Percentiles rank a stretch among this genome's conserved stretches.
These are phyloP conservation scores for Hypoxylon sp. DNA, from an alignment of 2,329 filamentous ascomycete genomes.

Conservation along the genomic window DNA sequence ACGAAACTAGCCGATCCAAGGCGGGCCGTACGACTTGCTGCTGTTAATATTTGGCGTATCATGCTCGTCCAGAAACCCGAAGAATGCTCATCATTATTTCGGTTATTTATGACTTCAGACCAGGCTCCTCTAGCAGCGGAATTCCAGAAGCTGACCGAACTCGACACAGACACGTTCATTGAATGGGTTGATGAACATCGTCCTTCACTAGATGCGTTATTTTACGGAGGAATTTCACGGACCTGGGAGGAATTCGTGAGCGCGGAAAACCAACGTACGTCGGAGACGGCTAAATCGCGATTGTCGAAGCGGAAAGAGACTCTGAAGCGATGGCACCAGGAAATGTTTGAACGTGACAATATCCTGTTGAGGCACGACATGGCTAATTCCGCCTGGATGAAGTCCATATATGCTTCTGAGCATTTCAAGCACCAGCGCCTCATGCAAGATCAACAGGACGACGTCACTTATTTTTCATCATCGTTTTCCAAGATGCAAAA, in stretches of 20 bases:
- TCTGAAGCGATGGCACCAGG: constrained; percentile 81
- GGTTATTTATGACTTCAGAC: constrained; percentile 76
- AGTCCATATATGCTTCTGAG: constrained; percentile 93
- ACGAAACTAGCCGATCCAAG: constrained; percentile 82
- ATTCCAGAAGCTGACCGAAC: constrained; percentile 85
- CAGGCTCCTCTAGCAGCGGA: constrained; percentile 79
- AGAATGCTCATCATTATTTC: constrained; percentile 80
- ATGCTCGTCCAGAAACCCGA: constrained; percentile 93
- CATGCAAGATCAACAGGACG: constrained; percentile 94
- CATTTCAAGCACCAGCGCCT: constrained; percentile 90
- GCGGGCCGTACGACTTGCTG: constrained; percentile 75
- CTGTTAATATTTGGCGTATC: constrained; percentile 89
- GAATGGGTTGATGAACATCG: constrained; percentile 89
- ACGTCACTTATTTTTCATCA: constrained; percentile 80
- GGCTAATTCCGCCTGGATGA: constrained; percentile 90
- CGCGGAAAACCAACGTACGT: constrained; percentile 82
- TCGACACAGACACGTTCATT: constrained; percentile 90
- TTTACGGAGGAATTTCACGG: constrained; percentile 83
- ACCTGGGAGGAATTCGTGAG: constrained; percentile 90
- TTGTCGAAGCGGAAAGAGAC: constrained; percentile 83
- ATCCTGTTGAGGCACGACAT: constrained; percentile 85
- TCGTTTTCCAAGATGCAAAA: constrained; percentile 83
- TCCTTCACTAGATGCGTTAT: constrained; percentile 81
- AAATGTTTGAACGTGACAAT: constrained; percentile 76
- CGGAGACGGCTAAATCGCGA: constrained; percentile 78